Base-by-base conservation (phyloP, 2,329 filamentous ascomycete genomes). In the Colletotrichum gigasporum region DNA sequence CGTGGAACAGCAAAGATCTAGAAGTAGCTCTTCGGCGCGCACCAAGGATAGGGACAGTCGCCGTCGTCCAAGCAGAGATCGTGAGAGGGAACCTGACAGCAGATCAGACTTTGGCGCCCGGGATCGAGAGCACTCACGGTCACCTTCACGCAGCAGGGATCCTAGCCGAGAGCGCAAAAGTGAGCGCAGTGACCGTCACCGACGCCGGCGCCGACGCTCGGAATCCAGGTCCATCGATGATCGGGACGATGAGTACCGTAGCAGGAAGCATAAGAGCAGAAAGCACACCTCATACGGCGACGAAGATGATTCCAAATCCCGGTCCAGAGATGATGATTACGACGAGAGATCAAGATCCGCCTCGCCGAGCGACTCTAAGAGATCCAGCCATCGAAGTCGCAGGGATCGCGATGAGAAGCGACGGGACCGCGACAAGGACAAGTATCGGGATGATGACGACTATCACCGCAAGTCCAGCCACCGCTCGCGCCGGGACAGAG, bases 311-410 rank as follows among this genome's bases (percentile, higher is more conserved):
- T 71, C 73, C 51, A 77, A 72, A 67, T 71, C 74, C 39, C 75
- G 75, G 35, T 68, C 77, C 42, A 67, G 68, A 45, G 39, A 70
- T 66, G 75, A 76, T 68, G 78, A 82, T 48, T 80, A 82, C 68
- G 78, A 80, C 11, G 84, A 88, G 48, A 84, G 85, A 52, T 88
- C 89, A 0, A 84, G 90, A 61, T 92, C 91, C 5, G 83, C 83
- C 5, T 93, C 91, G 2, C 86, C 85, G 1, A 86, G 87, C 11
- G 83, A 84, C 9, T 83, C 83, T 35, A 87, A 84, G 67, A 78
- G 83, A 56, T 84, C 86, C 6, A 82, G 83, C 50, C 86, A 89
- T 69, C 86, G 87, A 66, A 88, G 87, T 69, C 88, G 86, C 53
- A 84, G 83, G 67, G 87, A 91, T 41, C 82, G 82, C 61, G 81